Evolutionary conservation across 2,329 filamentous ascomycete species (phyloP).

Genomic region (Penicillium polonicum): DNA sequence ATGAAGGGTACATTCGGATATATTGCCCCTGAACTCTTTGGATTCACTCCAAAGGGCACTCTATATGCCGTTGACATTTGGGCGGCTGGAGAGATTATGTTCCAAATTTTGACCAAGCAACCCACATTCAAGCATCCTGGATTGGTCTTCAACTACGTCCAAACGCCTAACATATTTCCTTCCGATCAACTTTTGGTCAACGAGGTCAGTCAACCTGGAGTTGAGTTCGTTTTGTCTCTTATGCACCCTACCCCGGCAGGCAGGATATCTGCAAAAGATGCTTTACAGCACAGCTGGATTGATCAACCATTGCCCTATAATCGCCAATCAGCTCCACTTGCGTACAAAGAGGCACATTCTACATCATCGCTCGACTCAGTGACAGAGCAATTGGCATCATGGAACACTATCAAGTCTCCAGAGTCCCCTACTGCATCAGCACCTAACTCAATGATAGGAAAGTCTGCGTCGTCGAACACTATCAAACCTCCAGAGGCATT

Average conservation of each 20-base stretch:
- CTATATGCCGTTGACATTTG: not conserved
- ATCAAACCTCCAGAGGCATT: too few relatives aligned
- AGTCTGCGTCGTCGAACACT: not conserved
- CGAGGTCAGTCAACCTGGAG: not conserved
- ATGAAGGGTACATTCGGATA: too few relatives aligned
- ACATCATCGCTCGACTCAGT: not conserved
- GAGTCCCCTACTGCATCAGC: not conserved
- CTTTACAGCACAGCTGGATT: not conserved
- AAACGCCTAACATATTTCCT: not conserved
- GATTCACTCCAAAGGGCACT: too few relatives aligned
- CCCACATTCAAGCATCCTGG: not conserved
- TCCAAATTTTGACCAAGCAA: not conserved
- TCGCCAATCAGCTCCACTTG: not conserved
- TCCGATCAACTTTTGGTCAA: not conserved
- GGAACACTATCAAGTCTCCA: not conserved
- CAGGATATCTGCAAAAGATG: not conserved
- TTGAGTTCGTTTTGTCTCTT: not conserved
- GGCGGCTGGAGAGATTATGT: not conserved
- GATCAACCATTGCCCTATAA: not conserved
- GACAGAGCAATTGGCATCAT: not conserved
- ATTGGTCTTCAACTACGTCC: not conserved
- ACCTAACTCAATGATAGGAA: not conserved
- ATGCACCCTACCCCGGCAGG: not conserved
- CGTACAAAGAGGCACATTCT: not conserved
- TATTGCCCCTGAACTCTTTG: too few relatives aligned